phyloP scores from a whole-genome alignment of 192 early-diverging fungal species.

The Linnemannia elongata region DNA sequence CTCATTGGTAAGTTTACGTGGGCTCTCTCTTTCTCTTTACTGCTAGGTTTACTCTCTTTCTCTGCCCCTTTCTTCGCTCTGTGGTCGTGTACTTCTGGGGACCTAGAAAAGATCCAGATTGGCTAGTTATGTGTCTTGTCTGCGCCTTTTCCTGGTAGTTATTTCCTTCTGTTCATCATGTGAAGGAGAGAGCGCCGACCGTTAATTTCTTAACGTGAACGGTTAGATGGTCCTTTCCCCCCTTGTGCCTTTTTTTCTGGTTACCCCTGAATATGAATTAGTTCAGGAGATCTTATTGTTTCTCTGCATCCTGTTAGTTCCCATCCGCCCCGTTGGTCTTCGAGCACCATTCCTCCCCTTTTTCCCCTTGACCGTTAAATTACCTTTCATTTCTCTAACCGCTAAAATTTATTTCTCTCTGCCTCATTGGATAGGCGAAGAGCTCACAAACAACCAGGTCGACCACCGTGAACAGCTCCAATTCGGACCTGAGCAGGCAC shows the following conservation, averaged over 20 bases:
- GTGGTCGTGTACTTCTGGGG: not conserved
- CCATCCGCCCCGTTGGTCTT: not conserved
- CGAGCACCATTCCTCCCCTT: no score
- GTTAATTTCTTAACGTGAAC: not conserved
- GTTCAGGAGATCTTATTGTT: not conserved
- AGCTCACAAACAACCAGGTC: constrained; percentile 42
- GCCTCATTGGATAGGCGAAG: constrained; percentile 19
- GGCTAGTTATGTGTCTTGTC: no score
- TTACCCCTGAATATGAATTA: not conserved
- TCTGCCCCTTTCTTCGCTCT: not conserved
- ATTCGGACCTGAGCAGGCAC: constrained; percentile 61
- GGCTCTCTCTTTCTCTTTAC: not conserved
- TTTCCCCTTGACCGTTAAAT: not conserved
- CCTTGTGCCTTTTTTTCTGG: not conserved
- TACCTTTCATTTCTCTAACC: not conserved
- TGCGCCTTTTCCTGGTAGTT: not conserved
- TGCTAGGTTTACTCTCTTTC: not conserved
- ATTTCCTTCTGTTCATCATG: not conserved
- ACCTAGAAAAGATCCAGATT: no score
- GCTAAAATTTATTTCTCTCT: not conserved
- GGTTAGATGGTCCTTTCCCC: not conserved
- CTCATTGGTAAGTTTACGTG: constrained; percentile 48
- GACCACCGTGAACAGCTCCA: constrained; percentile 71
- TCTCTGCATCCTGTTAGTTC: not conserved
- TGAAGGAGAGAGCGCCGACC: not conserved